Evolutionary conservation across 2,329 filamentous ascomycete species (phyloP), one percentile per base, ranked within the genome.

Genomic region (Sarocladium brachiariae): DNA sequence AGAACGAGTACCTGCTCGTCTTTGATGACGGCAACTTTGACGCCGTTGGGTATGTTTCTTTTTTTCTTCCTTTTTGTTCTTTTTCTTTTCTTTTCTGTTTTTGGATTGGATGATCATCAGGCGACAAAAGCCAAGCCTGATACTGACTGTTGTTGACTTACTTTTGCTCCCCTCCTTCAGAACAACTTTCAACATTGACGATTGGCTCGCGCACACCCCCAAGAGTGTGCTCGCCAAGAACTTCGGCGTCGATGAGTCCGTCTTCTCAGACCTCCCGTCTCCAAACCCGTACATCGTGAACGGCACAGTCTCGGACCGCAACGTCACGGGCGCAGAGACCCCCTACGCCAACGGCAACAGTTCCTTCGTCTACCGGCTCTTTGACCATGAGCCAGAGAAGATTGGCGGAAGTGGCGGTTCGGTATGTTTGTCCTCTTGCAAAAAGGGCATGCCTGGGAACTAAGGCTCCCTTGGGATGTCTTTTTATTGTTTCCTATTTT

Each of bases 131-230:
- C n/a, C n/a, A n/a, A n/a, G n/a, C n/a, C n/a, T n/a, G n/a, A n/a
- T n/a, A n/a, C n/a, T n/a, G n/a, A n/a, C n/a, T n/a, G n/a, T n/a
- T n/a, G n/a, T n/a, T n/a, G n/a, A n/a, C n/a, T n/a, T n/a, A n/a
- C n/a, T n/a, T n/a, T n/a, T n/a, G n/a, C n/a, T n/a, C n/a, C n/a
- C n/a, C n/a, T n/a, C n/a, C n/a, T n/a, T 7, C 21, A 78, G 79
- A n/a, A 84, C 80, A 0, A 86, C 84, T 1, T 87, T 87, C 71
- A 84, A 81, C 67, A 72, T 87, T 21, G 82, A 83, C 55, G 83
- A 87, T 66, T 87, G 83, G 83, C 72, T 87, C 31, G 68, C 76
- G 0, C 83, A 86, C 59, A 87, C 83, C 0, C 83, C 84, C 0
- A 78, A 76, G 48, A 55, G 61, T 9, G 71, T 87, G 39, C 69